A percentile compares a stretch with the other conserved stretches of the same genome.
Evolutionary conservation across 164 flowering plant species (phyloP).

Genomic region (Chimonanthus salicifolius): DNA sequence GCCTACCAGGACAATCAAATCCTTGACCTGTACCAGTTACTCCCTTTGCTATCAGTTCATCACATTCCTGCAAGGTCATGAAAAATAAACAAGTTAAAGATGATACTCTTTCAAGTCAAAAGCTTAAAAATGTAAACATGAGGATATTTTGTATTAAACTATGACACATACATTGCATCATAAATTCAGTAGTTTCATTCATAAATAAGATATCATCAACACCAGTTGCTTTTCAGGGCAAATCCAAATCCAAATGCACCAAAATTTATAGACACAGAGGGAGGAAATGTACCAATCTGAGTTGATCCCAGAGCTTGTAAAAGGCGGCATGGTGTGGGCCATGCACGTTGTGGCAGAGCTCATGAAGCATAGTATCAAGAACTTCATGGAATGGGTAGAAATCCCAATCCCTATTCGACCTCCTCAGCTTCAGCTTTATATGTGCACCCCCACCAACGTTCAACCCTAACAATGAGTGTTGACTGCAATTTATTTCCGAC

Average conservation of each 20-base stretch:
- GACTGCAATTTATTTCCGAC: constrained; percentile 35
- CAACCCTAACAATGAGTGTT: constrained; percentile 63
- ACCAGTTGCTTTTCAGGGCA: not conserved
- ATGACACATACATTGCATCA: not conserved
- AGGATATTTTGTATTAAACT: not conserved
- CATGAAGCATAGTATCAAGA: constrained; percentile 97
- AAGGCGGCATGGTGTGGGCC: constrained; percentile 90
- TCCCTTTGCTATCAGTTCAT: constrained; percentile 76
- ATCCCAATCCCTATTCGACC: constrained; percentile 61
- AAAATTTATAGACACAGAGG: not conserved
- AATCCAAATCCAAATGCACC: not conserved
- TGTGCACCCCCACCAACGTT: constrained; percentile 78
- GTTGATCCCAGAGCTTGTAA: constrained; percentile 94
- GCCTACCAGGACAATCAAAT: constrained; percentile 84
- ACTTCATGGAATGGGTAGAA: constrained; percentile 71
- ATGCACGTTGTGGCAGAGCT: constrained; percentile 84
- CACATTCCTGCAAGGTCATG: constrained; percentile 63
- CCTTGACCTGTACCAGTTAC: constrained; percentile 75
- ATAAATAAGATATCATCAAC: not conserved
- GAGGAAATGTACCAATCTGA: constrained; percentile 55
- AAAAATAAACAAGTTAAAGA: constrained; percentile 1
- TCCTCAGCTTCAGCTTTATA: constrained; percentile 76
- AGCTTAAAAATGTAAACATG: not conserved
- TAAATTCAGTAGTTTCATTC: not conserved
- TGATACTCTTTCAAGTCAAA: not conserved